A percentile compares a stretch with the other conserved stretches of the same genome.
phyloP scores from a whole-genome alignment of 2,329 filamentous ascomycete genomes.

The Neopestalotiopsis rosae region DNA sequence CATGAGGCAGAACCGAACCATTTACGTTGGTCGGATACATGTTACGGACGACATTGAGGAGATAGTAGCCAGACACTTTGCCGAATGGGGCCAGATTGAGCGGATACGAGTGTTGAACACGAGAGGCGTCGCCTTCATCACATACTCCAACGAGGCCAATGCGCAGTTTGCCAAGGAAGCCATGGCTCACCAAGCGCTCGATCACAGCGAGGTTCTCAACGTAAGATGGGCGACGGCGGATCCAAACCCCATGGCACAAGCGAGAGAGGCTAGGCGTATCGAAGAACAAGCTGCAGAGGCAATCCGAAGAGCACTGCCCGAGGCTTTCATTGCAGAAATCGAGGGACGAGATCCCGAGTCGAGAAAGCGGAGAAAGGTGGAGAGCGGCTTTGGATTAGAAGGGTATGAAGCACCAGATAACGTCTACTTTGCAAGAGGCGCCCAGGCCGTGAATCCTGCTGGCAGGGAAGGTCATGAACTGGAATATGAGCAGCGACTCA shows the following conservation, averaged over 20 bases:
- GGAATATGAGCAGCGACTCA: conserved; percentile 64
- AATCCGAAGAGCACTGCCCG: conserved; percentile 84
- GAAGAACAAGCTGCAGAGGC: conserved; percentile 98
- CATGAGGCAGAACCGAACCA: conserved; percentile 88
- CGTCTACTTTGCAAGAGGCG: conserved; percentile 86
- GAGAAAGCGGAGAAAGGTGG: conserved; percentile 85
- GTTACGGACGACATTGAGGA: conserved; percentile 98
- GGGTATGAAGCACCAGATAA: conserved; percentile 95
- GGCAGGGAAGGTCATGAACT: conserved; percentile 66
- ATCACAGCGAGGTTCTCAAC: conserved; percentile 92
- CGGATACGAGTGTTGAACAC: conserved; percentile 86
- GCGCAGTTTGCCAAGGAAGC: conserved; percentile 92
- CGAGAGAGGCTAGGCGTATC: conserved; percentile 83
- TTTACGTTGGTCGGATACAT: conserved; percentile 93
- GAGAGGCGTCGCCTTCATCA: conserved; percentile 92
- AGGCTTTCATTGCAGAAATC: conserved; percentile 89
- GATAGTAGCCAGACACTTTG: conserved; percentile 90
- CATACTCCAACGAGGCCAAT: conserved; percentile 87
- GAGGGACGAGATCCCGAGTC: conserved; percentile 90
- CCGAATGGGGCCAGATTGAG: conserved; percentile 95
- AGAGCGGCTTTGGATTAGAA: conserved; percentile 85
- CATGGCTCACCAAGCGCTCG: conserved; percentile 92
- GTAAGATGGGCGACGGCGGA: conserved; percentile 97
- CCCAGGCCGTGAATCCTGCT: conserved; percentile 66
- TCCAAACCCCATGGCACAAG: conserved; percentile 93